Evolutionary conservation across 768 basidiomycete species (phyloP), one percentile per base, ranked within the genome.

Genomic region (Tricholoma saponaceum): DNA sequence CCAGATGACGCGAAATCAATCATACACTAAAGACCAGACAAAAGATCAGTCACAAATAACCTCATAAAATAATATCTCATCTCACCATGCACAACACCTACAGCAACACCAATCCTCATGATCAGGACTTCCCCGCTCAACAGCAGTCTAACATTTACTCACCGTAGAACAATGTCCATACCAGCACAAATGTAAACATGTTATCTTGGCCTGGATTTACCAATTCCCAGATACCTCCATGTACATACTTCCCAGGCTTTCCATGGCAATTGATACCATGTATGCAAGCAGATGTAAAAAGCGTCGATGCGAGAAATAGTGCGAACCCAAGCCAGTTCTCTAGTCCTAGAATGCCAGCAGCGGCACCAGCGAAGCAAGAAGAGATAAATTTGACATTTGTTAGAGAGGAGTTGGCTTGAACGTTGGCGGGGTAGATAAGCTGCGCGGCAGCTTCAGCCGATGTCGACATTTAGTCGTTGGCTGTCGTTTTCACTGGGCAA

Each of bases 131-230:
- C n/a, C 12, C 12, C n/a, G 13, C 22, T n/a, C 16, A n/a, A 7
- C 4, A 14, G 7, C 5, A 16, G 12, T 10, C 16, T 3, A 18
- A 18, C 8, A 30, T 30, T 13, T 13, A 73, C 89, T 58, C 64
- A 92, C 91, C 95, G 69, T 91, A 96, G 70, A 95, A 90, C 55
- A 96, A 75, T 33, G 95, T 98, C 95, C 95, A 98, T 20, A 90
- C 87, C 26, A 97, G 82, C 57, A 98, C 82, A 66, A 95, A 98
- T 3, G 92, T 92, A 66, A 93, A 92, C 16, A 87, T 75, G 62
- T 93, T 95, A 71, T 97, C 95, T 72, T 94, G 90, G 9, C 92
- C 92, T 0, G 95, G 88, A 60, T 88, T 92, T 49, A 87, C 73
- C 35, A 96, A 73, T 55, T 89, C 89, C 70, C 78, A 73, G 58